A percentile compares a stretch with the other conserved stretches of the same genome.
Evolutionary conservation across 345 rosid species (phyloP).

Genomic region (Turnera subulata): DNA sequence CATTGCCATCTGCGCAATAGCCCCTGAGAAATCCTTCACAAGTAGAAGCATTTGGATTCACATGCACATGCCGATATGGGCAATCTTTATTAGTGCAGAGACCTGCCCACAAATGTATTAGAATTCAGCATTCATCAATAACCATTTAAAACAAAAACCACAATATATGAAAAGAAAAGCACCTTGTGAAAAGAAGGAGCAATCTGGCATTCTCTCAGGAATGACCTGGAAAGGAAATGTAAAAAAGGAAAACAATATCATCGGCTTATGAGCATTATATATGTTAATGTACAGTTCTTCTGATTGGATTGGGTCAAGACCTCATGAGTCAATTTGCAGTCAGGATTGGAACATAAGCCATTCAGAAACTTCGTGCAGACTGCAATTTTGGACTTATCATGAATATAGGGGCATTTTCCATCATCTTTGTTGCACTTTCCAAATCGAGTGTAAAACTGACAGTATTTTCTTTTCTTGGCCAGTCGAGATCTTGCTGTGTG

Average conservation of each 20-base stretch:
- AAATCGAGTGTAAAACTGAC: constrained; percentile 95
- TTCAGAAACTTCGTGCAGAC: constrained; percentile 92
- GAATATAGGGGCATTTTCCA: constrained; percentile 90
- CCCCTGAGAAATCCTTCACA: constrained; percentile 90
- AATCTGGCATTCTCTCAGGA: constrained; percentile 98
- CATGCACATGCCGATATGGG: constrained; percentile 91
- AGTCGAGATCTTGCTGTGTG: constrained; percentile 80
- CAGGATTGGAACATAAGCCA: constrained; percentile 63
- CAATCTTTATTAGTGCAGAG: constrained; percentile 76
- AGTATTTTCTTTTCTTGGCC: constrained; percentile 76
- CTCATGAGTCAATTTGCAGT: constrained; percentile 96
- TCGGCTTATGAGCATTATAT: constrained; percentile 6
- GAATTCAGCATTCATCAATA: constrained; percentile 4
- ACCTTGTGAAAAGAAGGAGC: constrained; percentile 95
- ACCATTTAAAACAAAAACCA: constrained; percentile 5
- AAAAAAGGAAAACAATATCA: constrained; percentile 17
- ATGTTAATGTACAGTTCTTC: constrained; percentile 15
- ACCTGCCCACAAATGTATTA: constrained; percentile 47
- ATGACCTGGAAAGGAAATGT: constrained; percentile 60
- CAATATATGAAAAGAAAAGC: constrained; percentile 9
- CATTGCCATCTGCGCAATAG: constrained; percentile 84
- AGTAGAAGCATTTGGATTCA: constrained; percentile 69
- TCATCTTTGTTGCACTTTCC: constrained; percentile 94
- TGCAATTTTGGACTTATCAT: constrained; percentile 85
- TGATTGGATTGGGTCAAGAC: no score